A percentile compares a stretch with the other conserved stretches of the same genome.
Conservation (phyloP, 495 filamentous ascomycete species). For the Penicillium robsamsonii region DNA sequence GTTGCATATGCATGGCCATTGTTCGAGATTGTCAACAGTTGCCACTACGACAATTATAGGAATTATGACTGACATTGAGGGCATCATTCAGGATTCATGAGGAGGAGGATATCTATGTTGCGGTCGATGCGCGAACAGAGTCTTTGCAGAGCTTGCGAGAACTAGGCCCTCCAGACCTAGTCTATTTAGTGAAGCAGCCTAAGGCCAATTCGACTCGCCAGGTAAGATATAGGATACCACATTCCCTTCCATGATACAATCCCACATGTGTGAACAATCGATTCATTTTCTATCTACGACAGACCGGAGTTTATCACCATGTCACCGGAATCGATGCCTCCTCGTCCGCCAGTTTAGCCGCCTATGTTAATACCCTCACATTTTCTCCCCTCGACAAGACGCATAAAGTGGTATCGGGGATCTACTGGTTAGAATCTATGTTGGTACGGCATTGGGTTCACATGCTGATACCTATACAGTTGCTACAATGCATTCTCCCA, state of each 20-base stretch:
- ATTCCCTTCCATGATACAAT: background rate
- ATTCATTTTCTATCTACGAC: conserved; percentile 9
- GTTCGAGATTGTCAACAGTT: conserved; percentile 5
- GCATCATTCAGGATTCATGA: conserved; percentile 73
- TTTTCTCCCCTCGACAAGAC: conserved; percentile 84
- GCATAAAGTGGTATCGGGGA: conserved; percentile 85
- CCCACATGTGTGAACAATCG: background rate
- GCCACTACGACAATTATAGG: conserved; percentile 10
- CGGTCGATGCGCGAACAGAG: conserved; percentile 87
- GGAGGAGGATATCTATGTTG: conserved; percentile 77
- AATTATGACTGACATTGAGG: conserved; percentile 21
- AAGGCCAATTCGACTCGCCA: conserved; percentile 51
- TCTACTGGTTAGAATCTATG: conserved; percentile 72
- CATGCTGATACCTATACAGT: conserved; percentile 45
- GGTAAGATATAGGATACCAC: conserved; percentile 30
- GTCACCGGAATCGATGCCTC: conserved; percentile 97
- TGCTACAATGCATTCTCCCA: conserved; percentile 99
- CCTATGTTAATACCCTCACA: conserved; percentile 96
- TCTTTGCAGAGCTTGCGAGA: conserved; percentile 79
- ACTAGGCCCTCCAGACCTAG: conserved; percentile 91
- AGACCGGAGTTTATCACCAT: conserved; percentile 96
- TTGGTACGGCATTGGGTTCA: conserved; percentile 13
- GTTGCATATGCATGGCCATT: conserved; percentile 30
- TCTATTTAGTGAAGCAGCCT: conserved; percentile 89
- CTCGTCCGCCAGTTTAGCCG: conserved; percentile 91